Base-by-base conservation (phyloP, 2,329 filamentous ascomycete genomes). In the Podosphaera xanthii region DNA sequence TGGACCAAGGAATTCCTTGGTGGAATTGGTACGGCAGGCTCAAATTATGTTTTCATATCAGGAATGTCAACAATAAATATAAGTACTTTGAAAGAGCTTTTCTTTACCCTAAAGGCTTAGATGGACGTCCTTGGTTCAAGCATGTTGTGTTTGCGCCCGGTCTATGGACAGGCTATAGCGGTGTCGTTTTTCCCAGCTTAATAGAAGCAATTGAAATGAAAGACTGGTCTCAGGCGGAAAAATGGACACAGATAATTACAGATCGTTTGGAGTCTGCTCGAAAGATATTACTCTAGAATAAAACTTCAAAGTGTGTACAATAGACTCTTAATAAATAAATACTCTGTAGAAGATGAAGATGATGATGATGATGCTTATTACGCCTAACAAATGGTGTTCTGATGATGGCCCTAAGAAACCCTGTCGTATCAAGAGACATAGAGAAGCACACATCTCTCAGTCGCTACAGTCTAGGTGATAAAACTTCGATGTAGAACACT, bases 71-170 rank as follows among this genome's bases (percentile, higher is more conserved):
- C 70, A 76, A 75, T 38, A 85, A 86, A 69, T 94, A 94, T 75
- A 94, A 95, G 76, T 74, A 76, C 7, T 72, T 97, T 0, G 91
- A 97, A 70, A 77, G 89, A 14, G 76, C 82, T 57, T 95, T 96
- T 70, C 66, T 96, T 62, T 84, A 87, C 66, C 72, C 80, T 3
- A 75, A 77, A 2, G 91, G 91, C 0, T 72, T 97, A 30, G 90
- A 95, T 69, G 81, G 81, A 0, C 75, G 91, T 61, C 74, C 75
- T 33, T 96, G 89, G 89, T 97, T 91, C 74, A 96, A 96, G 73
- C 91, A 96, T 67, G 84, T 95, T 2, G 85, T 96, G 0, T 96
- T 94, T 71, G 90, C 90, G 0, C 90, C 90, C 0, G 90, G 90
- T 0, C 70, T 91, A 55, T 94, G 89, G 88, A 95, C 88, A 0